Evolutionary conservation across 192 early-diverging fungal species (phyloP).

Genomic region (Mortierella alpina): DNA sequence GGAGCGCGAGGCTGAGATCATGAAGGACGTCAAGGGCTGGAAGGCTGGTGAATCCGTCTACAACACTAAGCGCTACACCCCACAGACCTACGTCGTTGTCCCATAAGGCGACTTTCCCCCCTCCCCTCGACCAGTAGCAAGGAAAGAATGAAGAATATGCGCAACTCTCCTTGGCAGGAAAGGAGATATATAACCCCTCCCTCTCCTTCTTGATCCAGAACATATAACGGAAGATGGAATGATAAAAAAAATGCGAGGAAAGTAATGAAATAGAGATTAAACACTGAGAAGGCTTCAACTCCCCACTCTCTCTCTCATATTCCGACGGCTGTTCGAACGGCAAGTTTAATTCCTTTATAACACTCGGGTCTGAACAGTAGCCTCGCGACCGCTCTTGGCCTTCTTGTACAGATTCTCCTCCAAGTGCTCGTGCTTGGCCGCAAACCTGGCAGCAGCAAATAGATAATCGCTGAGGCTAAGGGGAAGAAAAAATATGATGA

Average conservation of each 20-base stretch:
- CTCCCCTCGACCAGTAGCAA: too few species aligned
- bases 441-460: conserved; percentile 88
- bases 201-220: not conserved
- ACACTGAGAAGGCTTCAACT: not conserved
- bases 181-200: not conserved
- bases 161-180: not conserved
- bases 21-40: conserved; percentile 87
- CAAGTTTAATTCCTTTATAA: conserved; percentile 13
- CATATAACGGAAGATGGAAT: not conserved
- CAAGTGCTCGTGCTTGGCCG: conserved; percentile 76
- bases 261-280: not conserved
- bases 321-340: not conserved
- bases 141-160: not conserved
- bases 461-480: conserved; percentile 86
- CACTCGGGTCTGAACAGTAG: conserved; percentile 22
- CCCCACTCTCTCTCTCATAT: not conserved
- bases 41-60: conserved; percentile 89
- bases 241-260: not conserved
- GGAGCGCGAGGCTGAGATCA: conserved; percentile 83
- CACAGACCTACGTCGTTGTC: conserved; percentile 73
- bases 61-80: conserved; percentile 85
- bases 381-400: conserved; percentile 54
- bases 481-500: not conserved
- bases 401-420: conserved; percentile 82
- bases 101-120: conserved; percentile 59